Base-by-base conservation (phyloP, 2,329 filamentous ascomycete genomes). In the Teratosphaeria gauchensis region DNA sequence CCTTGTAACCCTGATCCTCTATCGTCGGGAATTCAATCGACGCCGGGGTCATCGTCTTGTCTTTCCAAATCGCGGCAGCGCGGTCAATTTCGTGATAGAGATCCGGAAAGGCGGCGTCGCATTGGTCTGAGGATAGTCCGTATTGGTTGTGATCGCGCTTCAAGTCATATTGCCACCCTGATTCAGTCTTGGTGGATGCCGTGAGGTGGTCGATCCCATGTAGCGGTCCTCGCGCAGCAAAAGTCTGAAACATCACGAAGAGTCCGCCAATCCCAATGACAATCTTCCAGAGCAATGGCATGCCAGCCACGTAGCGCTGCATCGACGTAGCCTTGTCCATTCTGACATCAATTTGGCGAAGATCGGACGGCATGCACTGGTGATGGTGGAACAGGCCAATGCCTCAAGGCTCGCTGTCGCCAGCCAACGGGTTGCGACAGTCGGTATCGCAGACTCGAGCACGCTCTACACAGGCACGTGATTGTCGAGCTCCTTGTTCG, bases 71-170 rank as follows among this genome's bases (percentile, higher is more conserved):
- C 12, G 61, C 55, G 14, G 62, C 62, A 6, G 69, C 63, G n/a
- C 69, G 63, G 51, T 71, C 63, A 51, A 72, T 65, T 54, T 71
- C 69, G 19, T 62, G 56, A 55, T 68, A 72, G 3, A 72, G 65
- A 12, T 66, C 53, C 9, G 70, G 70, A 35, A 72, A 72, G 9
- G 70, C 67, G 35, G 61, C 58, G 46, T 65, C 58, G 55, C 70
- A 72, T 64, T 72, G 70, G 30, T 60, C 56, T 6, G 57, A 55
- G 21, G 65, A 64, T 14, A 72, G 65, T 4, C 63, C 64, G 55
- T 71, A 66, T 19, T 71, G 67, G 48, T 64, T 56, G 9, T 62
- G 61, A 56, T 72, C 69, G 24, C 65, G 62, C 14, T 57, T 58
- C 59, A 56, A 65, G 19, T 66, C 52, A 55, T 38, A 55, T 19